Evolutionary conservation across 495 filamentous ascomycete genomes (phyloP).

Genomic region (Annulohypoxylon nitens): DNA sequence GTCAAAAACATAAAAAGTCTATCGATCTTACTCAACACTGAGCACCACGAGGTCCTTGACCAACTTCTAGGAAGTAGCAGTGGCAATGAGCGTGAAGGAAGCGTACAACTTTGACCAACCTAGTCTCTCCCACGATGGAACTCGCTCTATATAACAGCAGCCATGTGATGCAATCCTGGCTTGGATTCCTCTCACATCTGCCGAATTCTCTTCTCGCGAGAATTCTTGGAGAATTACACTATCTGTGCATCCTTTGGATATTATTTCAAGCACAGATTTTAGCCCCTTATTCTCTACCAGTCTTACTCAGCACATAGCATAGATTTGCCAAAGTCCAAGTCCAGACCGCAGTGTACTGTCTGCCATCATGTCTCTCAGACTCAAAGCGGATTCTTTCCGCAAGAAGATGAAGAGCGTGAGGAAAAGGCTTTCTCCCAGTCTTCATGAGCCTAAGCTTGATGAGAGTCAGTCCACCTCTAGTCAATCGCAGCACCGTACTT

Average conservation of each 20-base stretch:
- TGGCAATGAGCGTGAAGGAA: not conserved
- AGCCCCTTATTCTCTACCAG: not conserved
- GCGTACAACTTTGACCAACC: not conserved
- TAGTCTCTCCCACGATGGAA: constrained; percentile 1
- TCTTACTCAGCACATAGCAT: not conserved
- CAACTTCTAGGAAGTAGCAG: constrained; percentile 18
- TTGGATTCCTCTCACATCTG: constrained; percentile 1
- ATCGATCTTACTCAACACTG: constrained; percentile 17
- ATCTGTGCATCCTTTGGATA: constrained; percentile 15
- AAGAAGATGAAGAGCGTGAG: constrained; percentile 26
- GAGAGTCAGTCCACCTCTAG: not conserved
- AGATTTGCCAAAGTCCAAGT: not conserved
- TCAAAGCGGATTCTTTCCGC: constrained; percentile 10
- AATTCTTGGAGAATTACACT: not conserved
- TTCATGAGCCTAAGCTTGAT: not conserved
- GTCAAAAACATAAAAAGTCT: not conserved
- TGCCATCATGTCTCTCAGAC: constrained; percentile 16
- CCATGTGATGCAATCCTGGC: not conserved
- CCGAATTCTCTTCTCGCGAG: constrained; percentile 3
- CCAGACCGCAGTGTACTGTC: not conserved
- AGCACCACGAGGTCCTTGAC: not conserved
- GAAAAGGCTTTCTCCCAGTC: not conserved
- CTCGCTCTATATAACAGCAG: not conserved
- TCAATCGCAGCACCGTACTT: not conserved
- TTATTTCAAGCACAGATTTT: not conserved